Conservation (phyloP, 2,329 filamentous ascomycete genomes). For the Emergomyces africanus region DNA sequence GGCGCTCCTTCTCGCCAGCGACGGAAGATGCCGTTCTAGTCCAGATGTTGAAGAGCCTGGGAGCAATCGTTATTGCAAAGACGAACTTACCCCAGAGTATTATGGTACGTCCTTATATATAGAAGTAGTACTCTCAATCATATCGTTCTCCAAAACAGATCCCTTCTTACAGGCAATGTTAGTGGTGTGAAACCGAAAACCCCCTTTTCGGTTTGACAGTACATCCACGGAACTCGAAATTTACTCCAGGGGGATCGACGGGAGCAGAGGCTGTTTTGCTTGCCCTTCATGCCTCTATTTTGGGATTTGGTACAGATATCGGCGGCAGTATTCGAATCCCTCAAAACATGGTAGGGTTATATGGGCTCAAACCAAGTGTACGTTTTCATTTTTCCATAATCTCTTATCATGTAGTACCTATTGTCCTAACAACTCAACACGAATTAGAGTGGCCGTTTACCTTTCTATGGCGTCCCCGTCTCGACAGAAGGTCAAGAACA, state of each 20-base stretch:
- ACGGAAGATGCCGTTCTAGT: conserved; percentile 5
- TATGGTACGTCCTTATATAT: conserved; percentile 41
- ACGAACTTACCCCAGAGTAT: conserved; percentile 50
- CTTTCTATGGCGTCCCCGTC: conserved; percentile 45
- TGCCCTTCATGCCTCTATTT: conserved; percentile 42
- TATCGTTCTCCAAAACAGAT: neutral
- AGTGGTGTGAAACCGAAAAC: conserved; percentile 45
- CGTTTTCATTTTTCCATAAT: neutral
- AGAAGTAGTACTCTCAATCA: conserved; percentile 22
- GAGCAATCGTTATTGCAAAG: conserved; percentile 46
- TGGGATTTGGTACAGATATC: conserved; percentile 55
- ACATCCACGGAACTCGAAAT: conserved; percentile 51
- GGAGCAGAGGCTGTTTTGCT: conserved; percentile 56
- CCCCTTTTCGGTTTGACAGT: conserved; percentile 46
- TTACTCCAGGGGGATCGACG: conserved; percentile 52
- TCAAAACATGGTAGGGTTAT: conserved; percentile 41
- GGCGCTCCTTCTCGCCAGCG: conserved; percentile 5
- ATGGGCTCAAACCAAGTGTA: conserved; percentile 26
- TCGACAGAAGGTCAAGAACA: conserved; percentile 53
- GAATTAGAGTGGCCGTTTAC: conserved; percentile 25
- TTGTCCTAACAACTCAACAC: neutral
- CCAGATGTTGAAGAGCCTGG: conserved; percentile 16
- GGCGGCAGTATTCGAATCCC: conserved; percentile 37
- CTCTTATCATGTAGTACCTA: neutral
- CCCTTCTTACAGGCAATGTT: neutral